phyloP scores from a whole-genome alignment of 2,329 filamentous ascomycete genomes.

The Elsinoe necatrix region DNA sequence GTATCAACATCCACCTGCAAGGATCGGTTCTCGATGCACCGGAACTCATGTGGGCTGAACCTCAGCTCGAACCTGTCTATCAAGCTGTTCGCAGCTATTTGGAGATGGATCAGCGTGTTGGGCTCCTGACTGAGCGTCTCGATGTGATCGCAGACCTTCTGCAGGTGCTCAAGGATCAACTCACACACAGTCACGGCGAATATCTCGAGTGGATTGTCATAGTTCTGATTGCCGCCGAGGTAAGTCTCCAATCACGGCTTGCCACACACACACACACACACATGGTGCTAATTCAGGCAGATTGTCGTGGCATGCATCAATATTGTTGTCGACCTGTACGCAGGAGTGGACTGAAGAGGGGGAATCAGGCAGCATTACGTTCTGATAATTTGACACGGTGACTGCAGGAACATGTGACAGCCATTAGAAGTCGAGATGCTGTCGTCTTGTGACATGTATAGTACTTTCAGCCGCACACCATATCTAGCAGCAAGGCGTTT shows the following conservation, averaged over 20 bases:
- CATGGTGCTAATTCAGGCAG: background rate
- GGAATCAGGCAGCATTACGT: background rate
- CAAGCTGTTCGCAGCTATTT: slow-evolving; percentile 90
- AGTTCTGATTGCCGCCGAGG: slow-evolving; percentile 89
- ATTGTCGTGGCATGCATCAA: slow-evolving; percentile 62
- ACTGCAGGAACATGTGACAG: background rate
- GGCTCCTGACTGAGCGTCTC: slow-evolving; percentile 77
- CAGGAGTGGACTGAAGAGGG: slow-evolving; percentile 33
- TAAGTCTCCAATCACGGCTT: slow-evolving; percentile 47
- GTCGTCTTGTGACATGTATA: background rate
- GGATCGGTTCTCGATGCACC: slow-evolving; percentile 93
- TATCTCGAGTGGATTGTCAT: slow-evolving; percentile 61
- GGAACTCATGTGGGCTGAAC: slow-evolving; percentile 97
- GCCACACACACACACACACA: background rate
- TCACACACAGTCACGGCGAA: slow-evolving; percentile 73
- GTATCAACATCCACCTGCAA: slow-evolving; percentile 97
- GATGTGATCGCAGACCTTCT: slow-evolving; percentile 90
- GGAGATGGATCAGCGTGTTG: slow-evolving; percentile 95
- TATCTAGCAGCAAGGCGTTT: background rate
- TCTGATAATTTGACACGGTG: background rate
- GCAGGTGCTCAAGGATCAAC: slow-evolving; percentile 87
- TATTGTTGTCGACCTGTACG: slow-evolving; percentile 89
- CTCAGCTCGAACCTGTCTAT: slow-evolving; percentile 92
- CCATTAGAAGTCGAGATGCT: background rate
- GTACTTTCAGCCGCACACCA: background rate